These are phyloP conservation scores for Candida dajiaensis DNA, from an alignment of 805 yeast species.

Conservation along the genomic window DNA sequence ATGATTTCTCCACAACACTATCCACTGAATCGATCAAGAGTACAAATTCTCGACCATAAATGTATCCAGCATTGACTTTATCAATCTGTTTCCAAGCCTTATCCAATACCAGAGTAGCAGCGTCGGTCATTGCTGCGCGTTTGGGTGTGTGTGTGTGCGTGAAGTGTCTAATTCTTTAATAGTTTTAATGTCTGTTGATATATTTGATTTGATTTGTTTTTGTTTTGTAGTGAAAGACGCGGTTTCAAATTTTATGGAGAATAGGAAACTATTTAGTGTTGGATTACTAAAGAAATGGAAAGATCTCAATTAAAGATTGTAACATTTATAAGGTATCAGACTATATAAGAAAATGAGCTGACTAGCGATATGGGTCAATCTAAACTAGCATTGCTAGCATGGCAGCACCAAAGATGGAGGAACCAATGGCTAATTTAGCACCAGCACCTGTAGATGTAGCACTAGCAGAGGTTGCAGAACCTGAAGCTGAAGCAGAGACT, in stretches of 20 bases:
- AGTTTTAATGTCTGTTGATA: no score
- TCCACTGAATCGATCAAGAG: constrained; percentile 19
- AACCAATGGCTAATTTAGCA: constrained; percentile 4
- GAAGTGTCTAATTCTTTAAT: no score
- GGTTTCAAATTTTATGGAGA: not conserved
- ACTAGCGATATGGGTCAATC: no score
- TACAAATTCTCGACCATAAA: constrained; percentile 17
- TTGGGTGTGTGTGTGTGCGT: no score
- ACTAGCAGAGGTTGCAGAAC: not conserved
- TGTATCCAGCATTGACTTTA: constrained; percentile 10
- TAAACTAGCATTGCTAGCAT: constrained; percentile 2
- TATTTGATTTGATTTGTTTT: not conserved
- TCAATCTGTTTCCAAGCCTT: constrained; percentile 23
- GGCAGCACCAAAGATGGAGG: constrained; percentile 5
- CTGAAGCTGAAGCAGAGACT: constrained; percentile 6
- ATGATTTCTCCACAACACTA: constrained; percentile 12
- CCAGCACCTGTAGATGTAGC: constrained; percentile 9
- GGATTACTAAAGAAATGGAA: no score
- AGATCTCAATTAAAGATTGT: no score
- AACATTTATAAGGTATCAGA: not conserved
- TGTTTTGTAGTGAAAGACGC: not conserved
- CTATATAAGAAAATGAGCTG: not conserved
- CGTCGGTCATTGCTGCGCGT: not conserved
- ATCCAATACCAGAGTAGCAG: constrained; percentile 8
- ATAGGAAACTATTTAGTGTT: no score